These are phyloP conservation scores for Neurospora crassa DNA, from an alignment of 2,329 filamentous ascomycete species.

Conservation along the genomic window DNA sequence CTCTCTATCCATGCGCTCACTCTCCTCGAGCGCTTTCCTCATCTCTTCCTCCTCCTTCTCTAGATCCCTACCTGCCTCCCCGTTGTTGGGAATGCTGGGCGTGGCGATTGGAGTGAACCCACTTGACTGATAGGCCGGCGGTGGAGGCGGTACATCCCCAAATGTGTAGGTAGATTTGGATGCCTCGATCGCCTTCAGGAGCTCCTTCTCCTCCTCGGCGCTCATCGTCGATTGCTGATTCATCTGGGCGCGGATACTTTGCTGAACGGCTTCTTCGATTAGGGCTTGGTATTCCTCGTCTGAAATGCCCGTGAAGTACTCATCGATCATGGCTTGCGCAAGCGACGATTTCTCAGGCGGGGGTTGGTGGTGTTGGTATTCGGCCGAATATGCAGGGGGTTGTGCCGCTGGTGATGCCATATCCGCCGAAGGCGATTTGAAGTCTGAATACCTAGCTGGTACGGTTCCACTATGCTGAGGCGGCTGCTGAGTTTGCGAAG, in stretches of 20 bases:
- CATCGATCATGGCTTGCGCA: slow-evolving; percentile 21
- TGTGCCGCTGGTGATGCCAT: slow-evolving; percentile 11
- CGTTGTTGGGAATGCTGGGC: not conserved
- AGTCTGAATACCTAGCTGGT: not conserved
- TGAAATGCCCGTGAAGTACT: slow-evolving; percentile 36
- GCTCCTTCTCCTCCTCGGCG: slow-evolving; percentile 26
- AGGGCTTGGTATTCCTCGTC: slow-evolving; percentile 49
- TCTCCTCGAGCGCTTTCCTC: slow-evolving; percentile 37
- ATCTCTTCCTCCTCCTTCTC: slow-evolving; percentile 36
- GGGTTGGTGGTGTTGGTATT: not conserved
- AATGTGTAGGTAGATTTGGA: slow-evolving; percentile 11
- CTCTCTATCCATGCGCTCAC: slow-evolving; percentile 33
- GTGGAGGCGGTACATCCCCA: not conserved
- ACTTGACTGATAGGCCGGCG: not conserved
- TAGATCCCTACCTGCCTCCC: slow-evolving; percentile 18
- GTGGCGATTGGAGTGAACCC: not conserved
- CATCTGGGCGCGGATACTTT: slow-evolving; percentile 31
- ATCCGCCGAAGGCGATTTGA: not conserved
- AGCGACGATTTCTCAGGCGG: slow-evolving; percentile 14
- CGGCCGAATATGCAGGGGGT: not conserved
- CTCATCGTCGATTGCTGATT: not conserved
- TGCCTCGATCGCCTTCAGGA: slow-evolving; percentile 31
- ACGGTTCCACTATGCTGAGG: slow-evolving; percentile 1
- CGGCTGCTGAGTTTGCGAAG: slow-evolving; percentile 16
- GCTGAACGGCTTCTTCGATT: slow-evolving; percentile 45